These are phyloP conservation scores for Plasmodium cynomolgi DNA, from an alignment of 169 alveolate genomes.

Conservation along the genomic window DNA sequence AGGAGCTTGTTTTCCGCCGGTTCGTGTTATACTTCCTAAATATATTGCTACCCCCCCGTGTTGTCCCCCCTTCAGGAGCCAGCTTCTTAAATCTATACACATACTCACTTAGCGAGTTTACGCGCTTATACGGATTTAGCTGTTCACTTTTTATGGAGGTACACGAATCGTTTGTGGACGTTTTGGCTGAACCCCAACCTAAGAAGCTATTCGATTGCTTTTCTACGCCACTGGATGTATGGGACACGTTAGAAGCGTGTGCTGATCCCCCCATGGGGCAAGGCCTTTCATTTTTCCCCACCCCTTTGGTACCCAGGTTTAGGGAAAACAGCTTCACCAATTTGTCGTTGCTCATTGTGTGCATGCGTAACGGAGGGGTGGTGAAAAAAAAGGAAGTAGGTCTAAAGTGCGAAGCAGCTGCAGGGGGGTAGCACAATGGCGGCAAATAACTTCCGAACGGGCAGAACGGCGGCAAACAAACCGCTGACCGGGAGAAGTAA, in stretches of 20 bases:
- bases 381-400: neutral
- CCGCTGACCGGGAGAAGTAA: neutral
- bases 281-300: neutral
- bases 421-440: neutral
- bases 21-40: constrained; percentile 50
- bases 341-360: constrained; percentile 4
- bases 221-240: neutral
- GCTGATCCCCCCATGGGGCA: neutral
- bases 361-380: neutral
- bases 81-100: constrained; percentile 24
- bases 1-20: neutral
- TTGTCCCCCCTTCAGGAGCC: neutral
- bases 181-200: constrained; percentile 2
- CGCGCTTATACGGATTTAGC: constrained; percentile 27
- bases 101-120: constrained; percentile 32
- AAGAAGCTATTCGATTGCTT: constrained; percentile 10
- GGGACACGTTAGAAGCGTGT: constrained; percentile 12
- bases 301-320: neutral
- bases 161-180: constrained; percentile 18
- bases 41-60: neutral
- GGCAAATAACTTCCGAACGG: neutral
- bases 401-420: neutral
- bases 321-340: constrained; percentile 11
- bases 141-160: constrained; percentile 23
- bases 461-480: neutral